Base-by-base conservation (phyloP, 768 basidiomycete genomes). In the Amylocystis lapponica region DNA sequence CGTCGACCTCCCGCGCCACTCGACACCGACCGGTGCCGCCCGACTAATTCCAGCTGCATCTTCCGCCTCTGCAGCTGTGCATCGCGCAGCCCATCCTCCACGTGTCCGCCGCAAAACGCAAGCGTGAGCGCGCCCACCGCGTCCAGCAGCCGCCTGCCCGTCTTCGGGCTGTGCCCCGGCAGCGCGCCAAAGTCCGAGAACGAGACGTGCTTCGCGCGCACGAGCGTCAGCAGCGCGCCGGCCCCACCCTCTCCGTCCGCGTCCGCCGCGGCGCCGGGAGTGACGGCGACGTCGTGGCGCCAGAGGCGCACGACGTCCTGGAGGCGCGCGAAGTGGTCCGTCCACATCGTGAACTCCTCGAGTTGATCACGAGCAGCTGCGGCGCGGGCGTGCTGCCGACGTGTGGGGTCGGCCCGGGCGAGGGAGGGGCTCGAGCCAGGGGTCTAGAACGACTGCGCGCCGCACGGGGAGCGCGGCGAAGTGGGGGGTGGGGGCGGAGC, bases 331-430 rank as follows among this genome's bases (percentile, higher is more conserved):
- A 86, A 90, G 57, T 92, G 87, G 35, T 72, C 72, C 35, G 74
- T 73, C 89, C 89, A 92, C 3, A 89, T 66, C 2, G 87, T 86
- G 55, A 91, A 91, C 0, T 62, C 67, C 55, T 87, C 81, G 86
- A 85, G 55, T 87, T 87, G 52, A 93, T 76, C 12, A 89, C 76
- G 35, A 87, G 58, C 52, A 84, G 31, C 43, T 31, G 49, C 26
- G 34, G 52, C n/a, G 26, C 40, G 33, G 16, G 27, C 37, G 52
- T 27, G 36, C 45, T 36, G n/a, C 52, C 45, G 21, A 37, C 23
- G 11, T 43, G 32, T 14, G 60, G 67, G 1, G 40, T 45, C 0
- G 67, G 80, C 4, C 78, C 23, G 78, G 84, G 29, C 69, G 59
- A 6, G 81, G 72, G 19, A 89, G 55, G 14, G 88, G 86, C 43